These are phyloP conservation scores for Drosera capensis DNA, from an alignment of 148 eudicot genomes.

Conservation along the genomic window DNA sequence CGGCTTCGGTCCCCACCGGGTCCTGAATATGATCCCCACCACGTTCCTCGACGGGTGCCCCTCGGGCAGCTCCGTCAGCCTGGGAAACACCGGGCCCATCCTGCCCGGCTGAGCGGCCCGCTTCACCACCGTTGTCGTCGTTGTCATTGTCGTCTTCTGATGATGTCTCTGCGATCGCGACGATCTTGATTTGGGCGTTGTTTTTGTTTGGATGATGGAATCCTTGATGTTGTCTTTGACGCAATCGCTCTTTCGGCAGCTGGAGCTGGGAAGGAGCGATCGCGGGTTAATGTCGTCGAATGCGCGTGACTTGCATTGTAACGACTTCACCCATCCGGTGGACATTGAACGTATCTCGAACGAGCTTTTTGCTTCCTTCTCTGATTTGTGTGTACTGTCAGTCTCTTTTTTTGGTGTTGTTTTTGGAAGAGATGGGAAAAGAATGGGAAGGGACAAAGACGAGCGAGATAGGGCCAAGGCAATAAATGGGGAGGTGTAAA, in stretches of 20 bases:
- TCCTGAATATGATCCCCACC: constrained; percentile 75
- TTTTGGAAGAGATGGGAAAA: no score
- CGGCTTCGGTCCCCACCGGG: constrained; percentile 54
- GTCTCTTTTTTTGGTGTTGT: no score
- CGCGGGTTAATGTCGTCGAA: constrained; percentile 45
- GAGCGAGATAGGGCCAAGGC: no score
- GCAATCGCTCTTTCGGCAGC: constrained; percentile 42
- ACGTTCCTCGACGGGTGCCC: constrained; percentile 90
- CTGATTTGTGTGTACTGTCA: no score
- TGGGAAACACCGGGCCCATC: constrained; percentile 29
- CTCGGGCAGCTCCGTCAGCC: constrained; percentile 57
- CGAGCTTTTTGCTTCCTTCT: no score
- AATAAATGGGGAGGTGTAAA: no score
- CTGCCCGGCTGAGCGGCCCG: neutral
- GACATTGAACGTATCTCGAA: no score
- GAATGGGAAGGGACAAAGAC: no score
- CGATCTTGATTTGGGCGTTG: constrained; percentile 3
- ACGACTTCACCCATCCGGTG: constrained; percentile 67
- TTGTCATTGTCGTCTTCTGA: no score
- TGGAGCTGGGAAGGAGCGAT: constrained; percentile 19
- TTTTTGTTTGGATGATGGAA: constrained; percentile 13
- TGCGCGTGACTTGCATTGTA: constrained; percentile 79
- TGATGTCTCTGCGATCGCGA: neutral
- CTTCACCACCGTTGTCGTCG: neutral
- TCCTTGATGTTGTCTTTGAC: constrained; percentile 52